Conservation (phyloP, 768 basidiomycete species). For the Suillus lakei region DNA sequence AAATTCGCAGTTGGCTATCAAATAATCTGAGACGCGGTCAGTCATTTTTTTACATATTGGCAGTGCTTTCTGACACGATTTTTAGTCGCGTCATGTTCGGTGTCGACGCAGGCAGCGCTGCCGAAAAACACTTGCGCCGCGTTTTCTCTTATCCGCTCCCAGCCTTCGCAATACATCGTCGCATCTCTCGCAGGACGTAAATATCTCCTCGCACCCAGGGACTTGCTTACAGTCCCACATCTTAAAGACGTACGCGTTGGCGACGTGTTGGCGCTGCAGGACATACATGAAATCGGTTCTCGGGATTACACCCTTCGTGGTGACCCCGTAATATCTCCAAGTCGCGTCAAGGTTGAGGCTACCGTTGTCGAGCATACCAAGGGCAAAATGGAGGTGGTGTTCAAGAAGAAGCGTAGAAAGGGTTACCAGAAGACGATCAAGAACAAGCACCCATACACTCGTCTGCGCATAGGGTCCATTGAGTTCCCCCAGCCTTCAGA, state of each 20-base stretch:
- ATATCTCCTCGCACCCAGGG: constrained; percentile 89
- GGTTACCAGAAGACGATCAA: constrained; percentile 94
- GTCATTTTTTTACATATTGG: neutral
- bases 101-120: constrained; percentile 36
- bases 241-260: constrained; percentile 87
- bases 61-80: constrained; percentile 9
- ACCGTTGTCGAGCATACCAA: constrained; percentile 99
- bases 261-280: constrained; percentile 78
- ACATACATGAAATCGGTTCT: constrained; percentile 94
- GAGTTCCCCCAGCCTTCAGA: constrained; percentile 42
- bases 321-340: constrained; percentile 67
- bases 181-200: constrained; percentile 86
- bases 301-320: constrained; percentile 92
- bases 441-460: constrained; percentile 95
- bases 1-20: constrained; percentile 30
- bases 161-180: constrained; percentile 91
- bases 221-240: constrained; percentile 92
- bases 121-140: constrained; percentile 60
- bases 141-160: constrained; percentile 82
- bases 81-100: constrained; percentile 28
- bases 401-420: constrained; percentile 99
- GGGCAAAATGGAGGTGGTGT: constrained; percentile 85
- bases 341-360: constrained; percentile 74
- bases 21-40: constrained; percentile 29
- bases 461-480: constrained; percentile 89